Conservation (phyloP, 1,284 basidiomycete genomes). For the Violaceomyces palustris region DNA sequence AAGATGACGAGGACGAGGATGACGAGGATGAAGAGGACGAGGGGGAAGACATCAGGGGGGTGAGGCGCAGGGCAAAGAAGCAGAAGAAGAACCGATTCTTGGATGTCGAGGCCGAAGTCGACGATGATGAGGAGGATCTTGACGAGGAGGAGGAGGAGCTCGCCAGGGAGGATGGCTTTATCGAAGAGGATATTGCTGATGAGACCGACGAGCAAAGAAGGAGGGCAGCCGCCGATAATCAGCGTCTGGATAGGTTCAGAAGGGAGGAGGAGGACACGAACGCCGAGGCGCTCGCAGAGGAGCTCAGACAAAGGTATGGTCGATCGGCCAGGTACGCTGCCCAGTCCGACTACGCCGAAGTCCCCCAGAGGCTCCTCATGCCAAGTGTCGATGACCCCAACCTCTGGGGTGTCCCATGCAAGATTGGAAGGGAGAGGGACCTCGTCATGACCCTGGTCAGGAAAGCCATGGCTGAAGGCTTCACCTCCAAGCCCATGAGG, state of each 20-base stretch:
- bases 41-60: conserved; percentile 21
- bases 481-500: conserved; percentile 64
- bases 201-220: conserved; percentile 64
- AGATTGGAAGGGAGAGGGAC: conserved; percentile 86
- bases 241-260: conserved; percentile 69
- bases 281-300: conserved; percentile 78
- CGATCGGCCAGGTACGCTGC: conserved; percentile 53
- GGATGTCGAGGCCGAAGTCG: conserved; percentile 81
- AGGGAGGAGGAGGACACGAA: conserved; percentile 76
- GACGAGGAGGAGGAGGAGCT: conserved; percentile 53
- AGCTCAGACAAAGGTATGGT: conserved; percentile 75
- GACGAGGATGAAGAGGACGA: conserved; percentile 38
- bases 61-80: conserved; percentile 31
- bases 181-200: conserved; percentile 63
- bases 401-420: conserved; percentile 91
- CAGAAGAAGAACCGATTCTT: conserved; percentile 68
- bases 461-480: conserved; percentile 65
- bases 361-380: conserved; percentile 93
- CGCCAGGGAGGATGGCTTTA: conserved; percentile 63
- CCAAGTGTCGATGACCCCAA: conserved; percentile 92
- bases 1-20: conserved; percentile 44
- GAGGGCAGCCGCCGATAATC: conserved; percentile 62
- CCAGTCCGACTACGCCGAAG: conserved; percentile 63
- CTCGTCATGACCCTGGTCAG: conserved; percentile 91
- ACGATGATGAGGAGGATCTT: conserved; percentile 61